Conservation (phyloP, 441 rosid species). For the Mallotus japonicus region DNA sequence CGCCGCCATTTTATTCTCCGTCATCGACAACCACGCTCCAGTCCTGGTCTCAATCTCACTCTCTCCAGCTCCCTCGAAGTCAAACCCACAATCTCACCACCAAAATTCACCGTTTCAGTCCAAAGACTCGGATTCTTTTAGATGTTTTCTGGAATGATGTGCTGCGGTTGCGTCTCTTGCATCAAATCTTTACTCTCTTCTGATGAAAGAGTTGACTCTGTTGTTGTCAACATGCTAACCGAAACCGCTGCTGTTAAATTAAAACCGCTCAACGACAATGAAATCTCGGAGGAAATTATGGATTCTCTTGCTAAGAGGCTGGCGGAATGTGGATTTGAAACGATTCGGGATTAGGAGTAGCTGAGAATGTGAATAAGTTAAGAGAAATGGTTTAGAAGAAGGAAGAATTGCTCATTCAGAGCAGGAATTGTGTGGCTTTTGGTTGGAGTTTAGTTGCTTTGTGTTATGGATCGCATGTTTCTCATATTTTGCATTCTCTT, state of each 20-base stretch:
- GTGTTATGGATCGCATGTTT: slow-evolving; percentile 91
- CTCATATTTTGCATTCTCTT: slow-evolving; percentile 79
- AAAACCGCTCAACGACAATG: slow-evolving; percentile 37
- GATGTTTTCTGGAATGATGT: slow-evolving; percentile 90
- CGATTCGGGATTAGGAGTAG: slow-evolving; percentile 71
- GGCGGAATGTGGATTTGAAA: slow-evolving; percentile 76
- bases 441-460: slow-evolving; percentile 94
- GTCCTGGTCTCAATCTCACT: slow-evolving; percentile 11
- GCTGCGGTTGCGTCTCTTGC: slow-evolving; percentile 85
- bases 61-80: slow-evolving; percentile 54
- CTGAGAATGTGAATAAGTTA: slow-evolving; percentile 77
- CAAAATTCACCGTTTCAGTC: slow-evolving; percentile 25
- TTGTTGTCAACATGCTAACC: slow-evolving; percentile 81
- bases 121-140: slow-evolving; percentile 50
- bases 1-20: slow-evolving; percentile 30
- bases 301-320: slow-evolving; percentile 65
- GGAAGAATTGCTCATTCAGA: slow-evolving; percentile 65
- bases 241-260: slow-evolving; percentile 80
- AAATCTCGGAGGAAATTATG: slow-evolving; percentile 34
- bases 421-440: slow-evolving; percentile 78
- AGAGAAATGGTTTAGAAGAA: slow-evolving; percentile 64
- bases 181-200: slow-evolving; percentile 69
- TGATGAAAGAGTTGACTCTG: slow-evolving; percentile 78
- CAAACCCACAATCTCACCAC: slow-evolving; percentile 30
- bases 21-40: background rate